Conservation (phyloP, 1,284 basidiomycete genomes). For the Marasmius tenuissimus region DNA sequence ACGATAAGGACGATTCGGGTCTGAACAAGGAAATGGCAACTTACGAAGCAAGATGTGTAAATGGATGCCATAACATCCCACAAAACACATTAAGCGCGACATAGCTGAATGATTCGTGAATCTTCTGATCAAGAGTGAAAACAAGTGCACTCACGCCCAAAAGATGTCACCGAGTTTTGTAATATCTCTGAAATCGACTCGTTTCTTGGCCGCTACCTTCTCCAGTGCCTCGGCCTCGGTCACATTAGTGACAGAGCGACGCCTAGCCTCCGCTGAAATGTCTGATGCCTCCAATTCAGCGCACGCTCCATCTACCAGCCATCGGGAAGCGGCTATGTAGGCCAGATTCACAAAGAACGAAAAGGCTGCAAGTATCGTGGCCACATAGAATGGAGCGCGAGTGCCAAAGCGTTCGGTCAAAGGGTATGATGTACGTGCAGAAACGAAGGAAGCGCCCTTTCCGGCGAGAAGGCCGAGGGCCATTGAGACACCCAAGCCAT, state of each 20-base stretch:
- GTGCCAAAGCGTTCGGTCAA: slow-evolving; percentile 68
- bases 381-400: slow-evolving; percentile 74
- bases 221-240: slow-evolving; percentile 65
- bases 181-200: slow-evolving; percentile 59
- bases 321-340: slow-evolving; percentile 63
- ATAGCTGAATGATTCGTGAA: slow-evolving; percentile 43
- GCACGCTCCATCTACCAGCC: slow-evolving; percentile 58
- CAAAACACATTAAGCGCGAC: slow-evolving; percentile 71
- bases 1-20: neutral
- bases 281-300: slow-evolving; percentile 67
- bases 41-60: slow-evolving; percentile 74
- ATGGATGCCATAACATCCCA: slow-evolving; percentile 79
- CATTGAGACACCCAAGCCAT: slow-evolving; percentile 76
- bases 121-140: neutral
- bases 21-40: slow-evolving; percentile 19
- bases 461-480: slow-evolving; percentile 79
- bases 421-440: slow-evolving; percentile 74
- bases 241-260: slow-evolving; percentile 40
- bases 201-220: slow-evolving; percentile 62
- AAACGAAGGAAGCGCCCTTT: slow-evolving; percentile 73
- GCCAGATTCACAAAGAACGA: slow-evolving; percentile 69
- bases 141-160: slow-evolving; percentile 59
- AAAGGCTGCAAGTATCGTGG: slow-evolving; percentile 58
- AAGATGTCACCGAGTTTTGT: slow-evolving; percentile 75
- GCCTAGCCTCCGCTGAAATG: slow-evolving; percentile 50